phyloP scores from a whole-genome alignment of 805 yeast genomes.

The Zygoascus flipseniorum region DNA sequence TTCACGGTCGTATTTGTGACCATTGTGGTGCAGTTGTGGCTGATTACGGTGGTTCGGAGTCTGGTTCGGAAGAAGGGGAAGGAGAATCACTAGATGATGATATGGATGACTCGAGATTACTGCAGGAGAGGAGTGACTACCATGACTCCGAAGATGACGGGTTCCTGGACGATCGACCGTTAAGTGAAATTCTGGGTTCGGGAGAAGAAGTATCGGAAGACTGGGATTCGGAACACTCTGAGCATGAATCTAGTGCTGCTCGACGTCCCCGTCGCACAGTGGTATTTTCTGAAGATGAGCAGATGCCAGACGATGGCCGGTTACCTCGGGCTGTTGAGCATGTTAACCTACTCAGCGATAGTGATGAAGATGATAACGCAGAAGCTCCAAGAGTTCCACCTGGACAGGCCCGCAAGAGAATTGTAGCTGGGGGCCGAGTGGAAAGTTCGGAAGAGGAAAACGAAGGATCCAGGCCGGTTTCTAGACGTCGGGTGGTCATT shows the following conservation, averaged over 20 bases:
- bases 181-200: not conserved
- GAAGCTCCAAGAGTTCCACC: not conserved
- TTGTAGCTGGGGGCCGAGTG: not conserved
- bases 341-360: not conserved
- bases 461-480: too few relatives aligned
- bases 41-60: constrained; percentile 7
- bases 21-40: constrained; percentile 39
- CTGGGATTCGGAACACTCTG: not conserved
- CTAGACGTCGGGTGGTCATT: not conserved
- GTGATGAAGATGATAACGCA: not conserved
- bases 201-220: not conserved
- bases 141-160: constrained; percentile 9
- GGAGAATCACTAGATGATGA: constrained; percentile 2
- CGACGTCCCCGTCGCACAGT: not conserved
- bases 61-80: constrained; percentile 9
- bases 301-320: not conserved
- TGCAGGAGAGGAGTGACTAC: constrained; percentile 5
- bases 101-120: constrained; percentile 3
- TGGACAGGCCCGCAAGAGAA: not conserved
- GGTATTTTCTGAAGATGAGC: not conserved
- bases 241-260: not conserved
- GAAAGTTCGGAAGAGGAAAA: too few relatives aligned
- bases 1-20: constrained; percentile 46
- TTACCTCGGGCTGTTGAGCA: not conserved
- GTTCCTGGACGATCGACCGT: constrained; percentile 10